Percentiles rank a stretch among this genome's conserved stretches.
These are phyloP conservation scores for Daldinia caldariorum DNA, from an alignment of 495 filamentous ascomycete species.

Conservation along the genomic window DNA sequence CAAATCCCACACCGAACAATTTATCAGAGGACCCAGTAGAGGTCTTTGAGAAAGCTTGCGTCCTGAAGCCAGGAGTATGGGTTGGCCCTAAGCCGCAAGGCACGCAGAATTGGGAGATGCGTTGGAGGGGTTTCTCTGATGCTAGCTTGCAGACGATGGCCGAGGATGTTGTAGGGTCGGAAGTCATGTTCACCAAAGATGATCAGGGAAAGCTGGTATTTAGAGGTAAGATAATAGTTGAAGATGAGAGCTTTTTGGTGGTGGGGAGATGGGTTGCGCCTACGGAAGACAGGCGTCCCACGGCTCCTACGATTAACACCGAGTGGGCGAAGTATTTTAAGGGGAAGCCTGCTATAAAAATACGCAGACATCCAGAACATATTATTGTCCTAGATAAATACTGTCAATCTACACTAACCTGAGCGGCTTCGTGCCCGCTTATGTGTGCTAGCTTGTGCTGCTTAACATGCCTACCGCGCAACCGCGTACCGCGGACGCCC, in stretches of 20 bases:
- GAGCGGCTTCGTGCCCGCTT: background rate
- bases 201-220: background rate
- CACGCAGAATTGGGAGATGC: slow-evolving; percentile 18
- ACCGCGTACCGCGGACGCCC: too few relatives aligned
- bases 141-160: slow-evolving; percentile 2
- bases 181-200: slow-evolving; percentile 2
- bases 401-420: background rate
- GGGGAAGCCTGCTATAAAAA: slow-evolving; percentile 3
- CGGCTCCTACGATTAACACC: background rate
- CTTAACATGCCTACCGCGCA: background rate
- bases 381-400: slow-evolving; percentile 28
- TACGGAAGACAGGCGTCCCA: slow-evolving; percentile 1
- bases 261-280: background rate
- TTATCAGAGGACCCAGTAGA: slow-evolving; percentile 4
- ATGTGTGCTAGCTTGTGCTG: background rate
- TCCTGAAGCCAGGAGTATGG: slow-evolving; percentile 13
- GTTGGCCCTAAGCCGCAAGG: slow-evolving; percentile 15
- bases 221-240: background rate
- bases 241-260: background rate
- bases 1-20: background rate
- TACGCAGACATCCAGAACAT: slow-evolving; percentile 8
- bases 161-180: slow-evolving; percentile 1
- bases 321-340: background rate
- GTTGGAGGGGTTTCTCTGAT: slow-evolving; percentile 20
- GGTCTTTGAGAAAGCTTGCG: slow-evolving; percentile 20